Conservation (phyloP, 1,284 basidiomycete genomes). For the Trametes versicolor region DNA sequence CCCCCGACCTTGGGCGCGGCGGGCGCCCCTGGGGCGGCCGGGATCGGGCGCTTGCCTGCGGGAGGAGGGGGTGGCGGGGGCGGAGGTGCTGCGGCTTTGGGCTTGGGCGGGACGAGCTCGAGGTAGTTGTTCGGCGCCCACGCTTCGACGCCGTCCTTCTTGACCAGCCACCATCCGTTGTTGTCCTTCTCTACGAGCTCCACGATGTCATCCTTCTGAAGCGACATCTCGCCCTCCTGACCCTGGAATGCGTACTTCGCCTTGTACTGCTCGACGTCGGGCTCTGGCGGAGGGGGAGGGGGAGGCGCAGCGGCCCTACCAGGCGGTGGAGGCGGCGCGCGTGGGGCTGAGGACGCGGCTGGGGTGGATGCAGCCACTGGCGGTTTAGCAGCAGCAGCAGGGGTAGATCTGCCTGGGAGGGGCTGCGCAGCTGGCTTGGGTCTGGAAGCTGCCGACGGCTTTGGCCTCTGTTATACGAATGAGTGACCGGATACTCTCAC, state of each 20-base stretch:
- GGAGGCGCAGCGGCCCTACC: conserved; percentile 54
- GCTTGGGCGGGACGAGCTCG: conserved; percentile 75
- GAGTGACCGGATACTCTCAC: not conserved
- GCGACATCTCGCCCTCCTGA: conserved; percentile 90
- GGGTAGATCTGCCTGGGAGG: conserved; percentile 60
- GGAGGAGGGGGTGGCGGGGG: conserved; percentile 74
- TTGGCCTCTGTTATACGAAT: conserved; percentile 31
- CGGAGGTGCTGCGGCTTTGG: conserved; percentile 67
- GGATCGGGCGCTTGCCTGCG: conserved; percentile 45
- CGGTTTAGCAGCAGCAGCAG: conserved; percentile 43
- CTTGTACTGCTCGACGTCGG: conserved; percentile 82
- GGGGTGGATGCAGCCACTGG: conserved; percentile 42
- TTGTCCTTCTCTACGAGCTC: conserved; percentile 95
- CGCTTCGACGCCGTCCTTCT: conserved; percentile 86
- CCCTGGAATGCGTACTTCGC: conserved; percentile 92
- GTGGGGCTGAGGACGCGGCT: conserved; percentile 40
- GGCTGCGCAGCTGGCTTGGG: conserved; percentile 67
- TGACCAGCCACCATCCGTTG: conserved; percentile 98
- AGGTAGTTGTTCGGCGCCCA: conserved; percentile 98
- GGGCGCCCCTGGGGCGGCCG: conserved; percentile 48
- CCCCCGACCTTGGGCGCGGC: conserved; percentile 46
- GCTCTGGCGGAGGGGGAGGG: conserved; percentile 61
- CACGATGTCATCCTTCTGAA: conserved; percentile 92
- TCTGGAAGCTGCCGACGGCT: conserved; percentile 50
- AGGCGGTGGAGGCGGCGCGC: conserved; percentile 65